Conservation (phyloP, 2,329 filamentous ascomycete genomes). For the Aspergillus amoenus region DNA sequence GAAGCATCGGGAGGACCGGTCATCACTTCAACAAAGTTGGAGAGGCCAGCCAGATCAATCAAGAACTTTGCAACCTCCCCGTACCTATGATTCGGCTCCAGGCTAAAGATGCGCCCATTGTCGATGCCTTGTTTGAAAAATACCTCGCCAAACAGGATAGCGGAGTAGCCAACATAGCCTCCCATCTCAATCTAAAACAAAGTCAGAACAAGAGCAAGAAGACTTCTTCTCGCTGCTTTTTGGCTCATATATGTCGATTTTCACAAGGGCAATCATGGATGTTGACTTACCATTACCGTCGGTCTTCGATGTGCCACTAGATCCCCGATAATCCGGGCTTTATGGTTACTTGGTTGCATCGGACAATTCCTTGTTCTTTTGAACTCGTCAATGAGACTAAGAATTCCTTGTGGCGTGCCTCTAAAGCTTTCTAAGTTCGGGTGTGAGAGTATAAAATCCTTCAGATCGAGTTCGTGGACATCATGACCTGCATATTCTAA, state of each 20-base stretch:
- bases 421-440: conserved; percentile 62
- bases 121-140: conserved; percentile 56
- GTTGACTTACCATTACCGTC: conserved; percentile 54
- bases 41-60: conserved; percentile 70
- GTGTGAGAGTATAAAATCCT: conserved; percentile 65
- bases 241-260: no score
- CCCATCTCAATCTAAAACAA: conserved; percentile 63
- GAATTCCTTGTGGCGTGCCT: conserved; percentile 64
- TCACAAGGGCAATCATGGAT: not conserved
- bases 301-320: conserved; percentile 68
- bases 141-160: conserved; percentile 69
- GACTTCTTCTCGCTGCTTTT: not conserved
- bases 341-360: conserved; percentile 77
- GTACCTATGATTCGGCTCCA: conserved; percentile 73
- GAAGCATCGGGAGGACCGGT: conserved; percentile 67
- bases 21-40: conserved; percentile 66
- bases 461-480: conserved; percentile 69
- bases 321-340: conserved; percentile 68
- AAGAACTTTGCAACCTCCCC: conserved; percentile 66
- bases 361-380: conserved; percentile 62
- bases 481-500: conserved; percentile 49
- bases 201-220: not conserved
- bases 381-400: conserved; percentile 70
- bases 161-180: conserved; percentile 78
- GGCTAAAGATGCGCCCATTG: conserved; percentile 64